These are phyloP conservation scores for Vanderwaltozyma polyspora DNA, from an alignment of 805 yeast species.

Conservation along the genomic window DNA sequence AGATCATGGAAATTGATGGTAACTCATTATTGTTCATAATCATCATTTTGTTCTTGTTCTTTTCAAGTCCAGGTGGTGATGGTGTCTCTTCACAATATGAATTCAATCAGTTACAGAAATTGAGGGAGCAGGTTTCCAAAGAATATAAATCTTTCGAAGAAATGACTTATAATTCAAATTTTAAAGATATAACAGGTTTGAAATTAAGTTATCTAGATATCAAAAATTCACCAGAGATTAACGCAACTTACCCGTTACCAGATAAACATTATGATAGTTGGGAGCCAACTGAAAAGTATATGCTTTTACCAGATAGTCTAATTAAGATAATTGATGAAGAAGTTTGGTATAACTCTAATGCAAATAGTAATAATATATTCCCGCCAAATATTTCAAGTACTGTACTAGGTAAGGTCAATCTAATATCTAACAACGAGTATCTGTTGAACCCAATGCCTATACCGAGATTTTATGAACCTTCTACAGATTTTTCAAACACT, in stretches of 20 bases:
- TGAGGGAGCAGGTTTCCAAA: constrained; percentile 28
- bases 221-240: constrained; percentile 32
- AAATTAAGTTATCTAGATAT: constrained; percentile 53
- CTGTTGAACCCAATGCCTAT: constrained; percentile 24
- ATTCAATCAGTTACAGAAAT: constrained; percentile 28
- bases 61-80: constrained; percentile 25
- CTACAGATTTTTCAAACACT: constrained; percentile 19
- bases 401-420: constrained; percentile 33
- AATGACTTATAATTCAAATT: constrained; percentile 40
- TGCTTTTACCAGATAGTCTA: constrained; percentile 51
- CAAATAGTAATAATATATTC: constrained; percentile 18
- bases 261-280: constrained; percentile 34
- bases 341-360: constrained; percentile 40
- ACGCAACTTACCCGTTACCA: constrained; percentile 48
- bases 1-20: constrained; percentile 26
- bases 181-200: constrained; percentile 67
- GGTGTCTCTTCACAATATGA: constrained; percentile 29
- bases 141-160: constrained; percentile 29
- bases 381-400: constrained; percentile 41
- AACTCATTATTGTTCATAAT: constrained; percentile 23
- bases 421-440: constrained; percentile 9
- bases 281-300: constrained; percentile 38
- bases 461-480: constrained; percentile 23
- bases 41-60: constrained; percentile 22
- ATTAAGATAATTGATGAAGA: constrained; percentile 33